Conservation (phyloP, 2,329 filamentous ascomycete species). For the Aquanectria penicillioides region DNA sequence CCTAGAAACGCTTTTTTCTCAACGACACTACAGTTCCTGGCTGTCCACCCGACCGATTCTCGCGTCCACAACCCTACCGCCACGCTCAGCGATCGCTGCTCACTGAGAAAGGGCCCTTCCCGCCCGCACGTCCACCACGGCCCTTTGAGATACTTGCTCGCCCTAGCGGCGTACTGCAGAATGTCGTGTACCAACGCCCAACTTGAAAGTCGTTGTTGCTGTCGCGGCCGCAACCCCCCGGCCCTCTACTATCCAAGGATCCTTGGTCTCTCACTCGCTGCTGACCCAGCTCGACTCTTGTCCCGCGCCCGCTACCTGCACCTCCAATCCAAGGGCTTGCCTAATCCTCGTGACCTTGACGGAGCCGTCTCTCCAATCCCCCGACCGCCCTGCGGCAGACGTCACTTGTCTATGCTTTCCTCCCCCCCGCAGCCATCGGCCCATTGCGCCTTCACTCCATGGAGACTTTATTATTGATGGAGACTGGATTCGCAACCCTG, state of each 20-base stretch:
- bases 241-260: conserved; percentile 1
- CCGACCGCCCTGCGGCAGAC: conserved; percentile 33
- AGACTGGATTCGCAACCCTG: conserved; percentile 29
- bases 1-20: conserved; percentile 33
- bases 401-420: conserved; percentile 32
- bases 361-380: conserved; percentile 20
- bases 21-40: conserved; percentile 35
- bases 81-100: conserved; percentile 24
- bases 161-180: conserved; percentile 20
- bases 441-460: conserved; percentile 29
- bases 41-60: conserved; percentile 39
- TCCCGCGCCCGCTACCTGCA: conserved; percentile 19
- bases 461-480: conserved; percentile 29
- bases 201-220: conserved; percentile 13
- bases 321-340: conserved; percentile 20
- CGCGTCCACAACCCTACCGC: conserved; percentile 34
- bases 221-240: conserved; percentile 20
- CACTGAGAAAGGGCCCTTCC: conserved; percentile 9
- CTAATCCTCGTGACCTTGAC: conserved; percentile 34
- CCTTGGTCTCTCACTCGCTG: conserved; percentile 20
- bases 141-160: conserved; percentile 22
- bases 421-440: conserved; percentile 24
- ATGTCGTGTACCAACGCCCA: conserved; percentile 21
- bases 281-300: conserved; percentile 17
- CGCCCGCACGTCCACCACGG: not conserved